Evolutionary conservation across 2,329 filamentous ascomycete species (phyloP), one percentile per base, ranked within the genome.

Genomic region (Sphaerulina vaccinii): DNA sequence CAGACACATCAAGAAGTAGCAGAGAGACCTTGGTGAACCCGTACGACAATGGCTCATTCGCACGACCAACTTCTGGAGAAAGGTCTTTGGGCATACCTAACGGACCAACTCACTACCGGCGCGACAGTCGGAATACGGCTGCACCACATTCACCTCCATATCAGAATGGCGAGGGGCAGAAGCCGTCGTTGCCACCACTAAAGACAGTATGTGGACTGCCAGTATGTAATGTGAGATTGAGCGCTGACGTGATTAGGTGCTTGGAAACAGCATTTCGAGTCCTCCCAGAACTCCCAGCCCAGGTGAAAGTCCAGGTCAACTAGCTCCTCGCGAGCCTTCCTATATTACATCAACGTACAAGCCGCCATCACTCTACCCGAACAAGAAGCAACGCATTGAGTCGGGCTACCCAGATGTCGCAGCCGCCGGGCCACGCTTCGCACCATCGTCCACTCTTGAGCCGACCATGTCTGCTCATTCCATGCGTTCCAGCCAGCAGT

Each of bases 331-430:
- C 27, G 67, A 70, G 56, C 66, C 67, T 3, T 54, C 57, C 1
- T 65, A 64, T 53, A 62, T 60, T 16, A 57, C 62, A 10, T 56
- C 58, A 11, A 66, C 64, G 2, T 68, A 66, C 61, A 68, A 67
- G 49, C 67, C 67, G 11, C 60, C 63, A 11, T 58, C 65, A 16
- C 55, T 70, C 1, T 69, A 70, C 48, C 67, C 67, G 2, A 67
- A 67, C 58, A 69, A 70, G 59, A 69, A 66, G 51, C 60, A 60
- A 23, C 55, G 65, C 22, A 68, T 61, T 3, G 62, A 62, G 19
- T 18, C 35, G 24, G 22, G 23, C 0, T 38, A 27, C 36, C 50
- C 58, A 6, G 51, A 46, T 8, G 15, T 52, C 5, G 43, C 37
- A 16, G 55, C 11, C 18, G 33, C 49, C 23, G 51, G 44, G 10